A percentile compares a stretch with the other conserved stretches of the same genome.
phyloP scores from a whole-genome alignment of 176 grass and related monocot species.

The Hsuehochloa calcarea region DNA sequence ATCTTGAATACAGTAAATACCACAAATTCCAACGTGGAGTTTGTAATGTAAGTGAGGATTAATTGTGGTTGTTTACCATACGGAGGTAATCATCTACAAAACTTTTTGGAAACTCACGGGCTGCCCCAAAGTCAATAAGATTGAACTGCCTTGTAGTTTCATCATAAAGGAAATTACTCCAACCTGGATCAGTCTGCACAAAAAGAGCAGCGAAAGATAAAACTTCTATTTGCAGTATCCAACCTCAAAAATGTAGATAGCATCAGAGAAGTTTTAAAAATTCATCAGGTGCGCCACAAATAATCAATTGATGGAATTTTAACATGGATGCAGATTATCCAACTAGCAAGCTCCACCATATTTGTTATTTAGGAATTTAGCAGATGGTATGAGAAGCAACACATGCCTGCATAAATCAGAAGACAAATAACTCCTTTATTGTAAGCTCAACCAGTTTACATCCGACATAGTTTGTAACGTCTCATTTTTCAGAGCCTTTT shows the following conservation, averaged over 20 bases:
- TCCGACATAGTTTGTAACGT: too few relatives aligned
- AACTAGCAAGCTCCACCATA: background rate
- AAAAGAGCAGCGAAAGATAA: conserved; percentile 2
- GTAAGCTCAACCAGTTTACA: conserved; percentile 87
- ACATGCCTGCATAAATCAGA: conserved; percentile 96
- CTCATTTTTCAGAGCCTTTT: background rate
- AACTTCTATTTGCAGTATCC: background rate
- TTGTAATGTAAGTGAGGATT: background rate
- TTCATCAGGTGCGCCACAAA: background rate
- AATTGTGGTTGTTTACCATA: conserved; percentile 54
- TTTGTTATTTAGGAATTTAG: conserved; percentile 14
- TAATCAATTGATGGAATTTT: background rate
- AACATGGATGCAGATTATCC: background rate
- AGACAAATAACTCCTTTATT: conserved; percentile 91
- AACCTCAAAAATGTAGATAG: background rate
- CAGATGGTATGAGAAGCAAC: conserved; percentile 13
- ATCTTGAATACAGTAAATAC: background rate
- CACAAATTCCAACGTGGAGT: background rate
- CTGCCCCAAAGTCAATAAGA: conserved; percentile 95
- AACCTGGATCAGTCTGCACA: conserved; percentile 97
- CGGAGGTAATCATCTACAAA: conserved; percentile 90
- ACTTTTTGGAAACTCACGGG: conserved; percentile 65
- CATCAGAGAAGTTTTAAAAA: background rate
- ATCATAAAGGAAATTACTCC: conserved; percentile 91
- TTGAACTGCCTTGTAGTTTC: conserved; percentile 66